Evolutionary conservation across 164 flowering plant genomes (phyloP), one percentile per base, ranked within the genome.

Genomic region (Vitis labrusca): DNA sequence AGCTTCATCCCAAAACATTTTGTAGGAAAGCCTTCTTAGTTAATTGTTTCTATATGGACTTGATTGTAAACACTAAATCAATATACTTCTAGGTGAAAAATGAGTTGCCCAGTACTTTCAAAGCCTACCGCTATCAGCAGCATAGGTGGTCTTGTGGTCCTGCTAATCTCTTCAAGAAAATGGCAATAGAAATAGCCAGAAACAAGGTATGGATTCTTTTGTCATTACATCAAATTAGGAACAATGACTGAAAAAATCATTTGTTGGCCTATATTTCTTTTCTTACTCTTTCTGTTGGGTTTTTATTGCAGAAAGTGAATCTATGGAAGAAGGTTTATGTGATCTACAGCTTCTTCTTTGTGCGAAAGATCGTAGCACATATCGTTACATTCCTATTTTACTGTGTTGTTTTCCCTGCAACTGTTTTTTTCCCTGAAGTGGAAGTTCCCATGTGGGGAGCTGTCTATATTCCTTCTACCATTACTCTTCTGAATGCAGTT

Each of bases 281-380:
- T 5, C 8, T n/a, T 37, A 37, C 7, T 37, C 44, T 37, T 23
- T 37, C 6, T 37, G 44, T 37, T 49, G 9, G 9, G 16, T 4
- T 48, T 49, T 44, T 51, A 7, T 30, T 81, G 85, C 94, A 91
- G 97, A 91, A 82, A 81, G 94, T 93, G 10, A 70, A 77, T 3
- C 60, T 81, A 50, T 90, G 90, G 90, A 91, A 93, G 94, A 93
- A 90, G 79, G 66, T 90, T 0, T 80, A 93, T 76, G 90, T 91
- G 75, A 85, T 93, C 67, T 93, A 93, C 80, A 91, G 91, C 81
- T 93, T 93, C 85, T 93, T 93, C 88, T 84, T 91, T 16, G 97
- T 91, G 17, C 72, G 97, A 37, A 91, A 93, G 81, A 79, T 93
- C 64, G 71, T 86, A 14, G 98, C 96, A n/a, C 98, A 93, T 64